Evolutionary conservation across 208 protist species (phyloP), one percentile per base, ranked within the genome.

Genomic region (Wallacemonas collosoma): DNA sequence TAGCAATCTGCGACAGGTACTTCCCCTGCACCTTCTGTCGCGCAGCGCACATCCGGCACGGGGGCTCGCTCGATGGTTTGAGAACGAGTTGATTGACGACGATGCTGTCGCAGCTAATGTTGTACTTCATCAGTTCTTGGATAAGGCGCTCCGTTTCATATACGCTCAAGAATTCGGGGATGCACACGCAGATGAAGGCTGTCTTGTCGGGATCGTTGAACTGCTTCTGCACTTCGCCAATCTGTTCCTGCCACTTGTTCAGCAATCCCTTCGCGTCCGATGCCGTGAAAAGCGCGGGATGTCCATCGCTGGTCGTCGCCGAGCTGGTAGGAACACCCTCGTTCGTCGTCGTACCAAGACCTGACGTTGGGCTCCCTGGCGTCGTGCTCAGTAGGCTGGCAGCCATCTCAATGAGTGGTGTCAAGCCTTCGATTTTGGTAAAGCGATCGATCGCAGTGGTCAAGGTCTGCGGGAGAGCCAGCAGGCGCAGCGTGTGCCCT

Each of bases 101-200:
- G 64, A 99, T 94, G 76, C 97, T 97, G 65, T 98, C 90, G 64
- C 88, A 90, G 75, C 98, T 96, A 68, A 99, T 99, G 51, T 98
- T 93, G 68, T 95, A 97, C 75, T 97, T 97, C 72, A 90, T 93
- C 15, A 99, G 83, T 69, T 99, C 93, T 86, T 99, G 97, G n/a
- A 99, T 84, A 2, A 99, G 82, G 26, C 98, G 85, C 80, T 99
- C 98, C 8, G 99, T 99, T 76, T 99, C 99, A 79, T 99, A 99
- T 0, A 99, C 83, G 60, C 97, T 99, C 11, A 99, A 86, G 73
- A 99, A 99, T 85, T 99, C 98, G 39, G 98, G 94, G 63, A 99
- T 99, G 78, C 98, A 99, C 1, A 99, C 98, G 77, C 97, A 98
- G 1, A 99, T 88, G 83, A 99, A 99, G 38, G 97, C 96, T 3